Evolutionary conservation across 768 basidiomycete genomes (phyloP).

Genomic region (Mycena albidolilacea): DNA sequence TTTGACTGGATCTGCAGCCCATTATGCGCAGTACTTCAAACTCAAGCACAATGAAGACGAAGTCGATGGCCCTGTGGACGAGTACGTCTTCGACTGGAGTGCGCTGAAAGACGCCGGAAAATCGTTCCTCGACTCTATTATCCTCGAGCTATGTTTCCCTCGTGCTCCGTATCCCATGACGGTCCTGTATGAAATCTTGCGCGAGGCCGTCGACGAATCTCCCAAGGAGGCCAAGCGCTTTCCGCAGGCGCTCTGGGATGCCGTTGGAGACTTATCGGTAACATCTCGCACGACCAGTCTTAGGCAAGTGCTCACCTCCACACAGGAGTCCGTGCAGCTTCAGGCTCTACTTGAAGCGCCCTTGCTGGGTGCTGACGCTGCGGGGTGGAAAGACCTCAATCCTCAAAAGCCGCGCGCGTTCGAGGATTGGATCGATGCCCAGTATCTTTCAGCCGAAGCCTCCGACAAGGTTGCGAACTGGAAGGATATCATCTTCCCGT

Average conservation of each 20-base stretch:
- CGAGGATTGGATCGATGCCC: constrained; percentile 79
- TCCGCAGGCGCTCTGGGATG: constrained; percentile 85
- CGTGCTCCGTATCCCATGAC: constrained; percentile 75
- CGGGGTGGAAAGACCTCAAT: constrained; percentile 64
- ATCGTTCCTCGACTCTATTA: constrained; percentile 88
- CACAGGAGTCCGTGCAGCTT: constrained; percentile 75
- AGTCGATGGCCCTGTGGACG: constrained; percentile 56
- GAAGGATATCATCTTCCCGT: constrained; percentile 71
- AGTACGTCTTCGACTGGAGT: constrained; percentile 76
- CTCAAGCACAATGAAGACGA: constrained; percentile 50
- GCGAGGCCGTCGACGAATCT: constrained; percentile 80
- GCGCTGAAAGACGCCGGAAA: constrained; percentile 74
- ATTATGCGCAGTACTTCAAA: constrained; percentile 83
- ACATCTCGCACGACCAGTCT: constrained; percentile 31
- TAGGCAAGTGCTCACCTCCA: constrained; percentile 10
- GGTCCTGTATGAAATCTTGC: constrained; percentile 76
- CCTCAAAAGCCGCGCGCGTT: constrained; percentile 73
- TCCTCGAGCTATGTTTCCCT: constrained; percentile 88
- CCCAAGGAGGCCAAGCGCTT: constrained; percentile 83
- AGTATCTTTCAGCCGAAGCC: constrained; percentile 72
- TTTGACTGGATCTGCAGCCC: constrained; percentile 59
- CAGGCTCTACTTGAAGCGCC: constrained; percentile 76
- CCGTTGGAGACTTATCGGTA: constrained; percentile 87
- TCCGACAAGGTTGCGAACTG: constrained; percentile 64
- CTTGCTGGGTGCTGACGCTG: constrained; percentile 69